Evolutionary conservation across 768 basidiomycete species (phyloP).

Genomic region (Psilocybe sp.): DNA sequence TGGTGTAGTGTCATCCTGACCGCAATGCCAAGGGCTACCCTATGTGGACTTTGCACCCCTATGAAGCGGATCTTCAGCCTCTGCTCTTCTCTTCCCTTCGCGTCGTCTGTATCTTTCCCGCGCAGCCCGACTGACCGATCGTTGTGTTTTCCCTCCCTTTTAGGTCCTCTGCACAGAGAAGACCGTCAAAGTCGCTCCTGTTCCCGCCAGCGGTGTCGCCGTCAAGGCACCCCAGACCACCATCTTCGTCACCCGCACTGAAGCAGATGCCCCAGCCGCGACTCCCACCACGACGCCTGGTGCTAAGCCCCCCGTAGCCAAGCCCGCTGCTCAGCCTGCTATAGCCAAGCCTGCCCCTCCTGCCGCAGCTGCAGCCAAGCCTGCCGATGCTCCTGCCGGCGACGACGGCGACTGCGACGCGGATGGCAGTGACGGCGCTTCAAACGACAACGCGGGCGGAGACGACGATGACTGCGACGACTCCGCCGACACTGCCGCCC

Average conservation of each 20-base stretch:
- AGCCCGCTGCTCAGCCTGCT: constrained; percentile 2
- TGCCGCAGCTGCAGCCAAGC: neutral
- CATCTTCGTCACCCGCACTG: neutral
- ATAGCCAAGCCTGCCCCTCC: constrained; percentile 2
- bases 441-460: constrained; percentile 4
- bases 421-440: neutral
- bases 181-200: constrained; percentile 20
- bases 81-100: too few species aligned
- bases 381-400: constrained; percentile 3
- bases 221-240: constrained; percentile 14
- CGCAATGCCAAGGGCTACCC: too few species aligned
- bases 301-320: constrained; percentile 2
- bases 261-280: neutral
- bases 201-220: constrained; percentile 18
- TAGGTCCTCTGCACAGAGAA: constrained; percentile 25
- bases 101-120: too few species aligned
- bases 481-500: neutral
- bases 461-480: constrained; percentile 8
- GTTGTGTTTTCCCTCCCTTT: neutral
- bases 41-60: too few species aligned
- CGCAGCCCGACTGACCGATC: neutral
- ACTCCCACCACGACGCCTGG: neutral
- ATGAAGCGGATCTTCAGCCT: too few species aligned
- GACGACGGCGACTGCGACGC: constrained; percentile 10
- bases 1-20: too few species aligned